Evolutionary conservation across 352 stramenopile species (phyloP), one percentile per base, ranked within the genome.

Genomic region (Pythium chondricola): DNA sequence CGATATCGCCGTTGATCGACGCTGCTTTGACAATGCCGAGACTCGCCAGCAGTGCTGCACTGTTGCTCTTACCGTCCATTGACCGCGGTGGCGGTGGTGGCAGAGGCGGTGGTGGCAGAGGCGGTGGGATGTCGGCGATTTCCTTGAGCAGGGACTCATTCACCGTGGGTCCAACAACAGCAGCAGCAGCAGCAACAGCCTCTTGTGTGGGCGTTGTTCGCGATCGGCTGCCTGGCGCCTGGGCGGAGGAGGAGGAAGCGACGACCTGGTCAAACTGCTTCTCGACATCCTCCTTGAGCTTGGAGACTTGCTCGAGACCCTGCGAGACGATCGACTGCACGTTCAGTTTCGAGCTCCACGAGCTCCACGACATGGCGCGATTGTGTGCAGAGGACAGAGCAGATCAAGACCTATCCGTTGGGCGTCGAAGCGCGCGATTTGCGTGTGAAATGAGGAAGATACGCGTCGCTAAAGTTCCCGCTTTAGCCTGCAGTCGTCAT

Each of bases 191-290:
- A 24, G 44, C 21, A 2, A 14, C 22, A 9, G 43, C 18, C 38
- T 14, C 17, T 20, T 10, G 9, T n/a, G 38, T 5, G 21, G 24
- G 1, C 1, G 35, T 4, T 32, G 41, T 16, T 10, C 51, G 42
- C 13, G 43, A 52, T 1, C 27, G 33, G 51, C 51, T 58, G 3
- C 43, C 37, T n/a, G 43, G 51, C 8, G 51, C 35, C 36, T 58
- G 51, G 4, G 51, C 11, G 4, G 22, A 22, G 0, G 51, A 48
- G n/a, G 51, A 52, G 9, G 66, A 62, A 17, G 74, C 64, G 30
- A 93, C 76, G 30, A 80, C 76, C 52, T 93, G 74, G 40, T 93
- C 82, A 47, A 93, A 93, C 48, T 88, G 83, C 61, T 93, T 93
- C 61, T 93, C 82, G 43, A 93, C 82, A 52, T 93, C 82, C 57